These are phyloP conservation scores for Clarireedia monteithiana DNA, from an alignment of 2,329 filamentous ascomycete genomes.

Conservation along the genomic window DNA sequence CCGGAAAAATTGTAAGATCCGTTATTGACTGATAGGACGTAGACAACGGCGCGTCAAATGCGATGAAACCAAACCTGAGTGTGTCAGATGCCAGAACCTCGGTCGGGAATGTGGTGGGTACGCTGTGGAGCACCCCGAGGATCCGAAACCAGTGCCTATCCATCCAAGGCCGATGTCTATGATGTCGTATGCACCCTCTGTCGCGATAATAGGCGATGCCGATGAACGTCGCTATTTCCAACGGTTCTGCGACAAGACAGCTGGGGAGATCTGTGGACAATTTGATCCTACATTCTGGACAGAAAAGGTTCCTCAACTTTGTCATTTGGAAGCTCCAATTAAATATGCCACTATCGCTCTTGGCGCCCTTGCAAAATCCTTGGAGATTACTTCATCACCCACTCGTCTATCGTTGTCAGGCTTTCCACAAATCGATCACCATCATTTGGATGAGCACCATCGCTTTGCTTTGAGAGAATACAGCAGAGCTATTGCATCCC, in stretches of 20 bases:
- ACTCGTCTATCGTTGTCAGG: conserved; percentile 25
- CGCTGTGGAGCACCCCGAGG: conserved; percentile 23
- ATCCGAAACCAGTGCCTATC: conserved; percentile 25
- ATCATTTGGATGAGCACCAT: conserved; percentile 27
- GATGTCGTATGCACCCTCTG: conserved; percentile 24
- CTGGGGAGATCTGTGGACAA: conserved; percentile 24
- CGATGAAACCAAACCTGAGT: conserved; percentile 29
- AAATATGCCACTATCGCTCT: conserved; percentile 26
- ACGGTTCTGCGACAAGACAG: conserved; percentile 28
- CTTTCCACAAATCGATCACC: conserved; percentile 27
- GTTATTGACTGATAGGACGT: conserved; percentile 13
- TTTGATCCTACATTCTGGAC: conserved; percentile 29
- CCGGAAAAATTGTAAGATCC: not conserved
- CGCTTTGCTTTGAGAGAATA: conserved; percentile 26
- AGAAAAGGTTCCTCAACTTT: conserved; percentile 28
- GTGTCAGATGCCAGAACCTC: conserved; percentile 28
- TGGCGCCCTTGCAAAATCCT: conserved; percentile 25
- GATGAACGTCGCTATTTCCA: conserved; percentile 28
- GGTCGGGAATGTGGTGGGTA: conserved; percentile 30
- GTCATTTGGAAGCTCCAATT: conserved; percentile 26
- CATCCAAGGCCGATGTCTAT: conserved; percentile 27
- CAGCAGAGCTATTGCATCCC: conserved; percentile 24
- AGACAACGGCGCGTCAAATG: conserved; percentile 30
- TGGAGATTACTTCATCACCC: conserved; percentile 26
- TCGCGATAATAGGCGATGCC: conserved; percentile 23